A percentile compares a stretch with the other conserved stretches of the same genome.
These are phyloP conservation scores for Trichomonascaceae sp. DNA, from an alignment of 1,139 yeast genomes.

Conservation along the genomic window DNA sequence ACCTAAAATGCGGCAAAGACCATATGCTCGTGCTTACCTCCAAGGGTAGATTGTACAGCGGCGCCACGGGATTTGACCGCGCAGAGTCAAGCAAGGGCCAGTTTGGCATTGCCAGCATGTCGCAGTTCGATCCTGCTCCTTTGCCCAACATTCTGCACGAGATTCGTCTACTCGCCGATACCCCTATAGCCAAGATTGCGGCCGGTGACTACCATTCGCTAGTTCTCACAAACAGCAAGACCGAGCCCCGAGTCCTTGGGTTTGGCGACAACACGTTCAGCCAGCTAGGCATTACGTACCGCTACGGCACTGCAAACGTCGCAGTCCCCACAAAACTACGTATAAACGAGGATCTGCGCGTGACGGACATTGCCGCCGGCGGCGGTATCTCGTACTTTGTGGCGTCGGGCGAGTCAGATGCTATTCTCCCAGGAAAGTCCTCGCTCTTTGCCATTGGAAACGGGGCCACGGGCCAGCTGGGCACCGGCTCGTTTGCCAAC, in stretches of 20 bases:
- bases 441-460: slow-evolving; percentile 48
- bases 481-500: slow-evolving; percentile 63
- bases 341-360: slow-evolving; percentile 3
- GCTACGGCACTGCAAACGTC: slow-evolving; percentile 49
- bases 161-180: slow-evolving; percentile 20
- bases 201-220: slow-evolving; percentile 65
- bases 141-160: slow-evolving; percentile 28
- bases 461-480: slow-evolving; percentile 82
- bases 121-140: slow-evolving; percentile 48
- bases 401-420: slow-evolving; percentile 13
- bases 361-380: slow-evolving; percentile 47
- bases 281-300: slow-evolving; percentile 64
- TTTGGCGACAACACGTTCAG: slow-evolving; percentile 82
- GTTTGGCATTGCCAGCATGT: slow-evolving; percentile 60
- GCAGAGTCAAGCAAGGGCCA: slow-evolving; percentile 50
- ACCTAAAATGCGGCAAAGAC: slow-evolving; percentile 46
- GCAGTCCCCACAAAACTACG: slow-evolving; percentile 46
- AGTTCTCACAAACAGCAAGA: slow-evolving; percentile 47
- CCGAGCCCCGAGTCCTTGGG: slow-evolving; percentile 56
- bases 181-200: slow-evolving; percentile 42
- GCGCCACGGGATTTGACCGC: slow-evolving; percentile 37
- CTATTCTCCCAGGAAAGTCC: slow-evolving; percentile 11
- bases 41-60: slow-evolving; percentile 51
- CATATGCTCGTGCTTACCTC: slow-evolving; percentile 55
- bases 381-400: slow-evolving; percentile 48